A percentile compares a stretch with the other conserved stretches of the same genome.
Evolutionary conservation across 495 filamentous ascomycete species (phyloP).

Genomic region (Neurospora sp.): DNA sequence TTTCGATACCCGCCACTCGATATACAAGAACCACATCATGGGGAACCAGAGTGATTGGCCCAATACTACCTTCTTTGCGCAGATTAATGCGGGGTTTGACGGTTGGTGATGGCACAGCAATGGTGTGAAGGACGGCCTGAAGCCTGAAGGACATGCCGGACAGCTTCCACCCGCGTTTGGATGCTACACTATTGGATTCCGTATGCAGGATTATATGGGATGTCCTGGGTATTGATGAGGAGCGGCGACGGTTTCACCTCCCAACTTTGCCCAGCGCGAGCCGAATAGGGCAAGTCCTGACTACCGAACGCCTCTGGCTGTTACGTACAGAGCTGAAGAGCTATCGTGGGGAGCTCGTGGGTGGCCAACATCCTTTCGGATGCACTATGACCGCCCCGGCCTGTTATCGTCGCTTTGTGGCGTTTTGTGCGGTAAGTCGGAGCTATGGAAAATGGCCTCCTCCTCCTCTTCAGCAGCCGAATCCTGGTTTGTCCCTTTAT

Average conservation of each 20-base stretch:
- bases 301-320: not conserved
- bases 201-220: not conserved
- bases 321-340: conserved; percentile 2
- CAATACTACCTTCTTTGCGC: not conserved
- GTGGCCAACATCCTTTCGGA: not conserved
- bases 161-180: not conserved
- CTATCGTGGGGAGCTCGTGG: not conserved
- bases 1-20: not conserved
- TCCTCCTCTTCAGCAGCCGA: not conserved
- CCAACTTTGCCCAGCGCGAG: not conserved
- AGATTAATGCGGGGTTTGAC: not conserved
- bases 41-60: not conserved
- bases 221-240: not conserved
- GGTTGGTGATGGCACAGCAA: not conserved
- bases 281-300: not conserved
- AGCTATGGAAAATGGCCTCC: not conserved
- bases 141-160: not conserved
- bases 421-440: not conserved
- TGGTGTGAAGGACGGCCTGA: not conserved
- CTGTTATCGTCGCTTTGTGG: not conserved
- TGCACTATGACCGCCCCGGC: not conserved
- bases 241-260: not conserved
- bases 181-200: not conserved
- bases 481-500: not conserved
- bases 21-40: not conserved